Conservation (phyloP, 768 basidiomycete genomes). For the Pilatotrama ljubarskyi region DNA sequence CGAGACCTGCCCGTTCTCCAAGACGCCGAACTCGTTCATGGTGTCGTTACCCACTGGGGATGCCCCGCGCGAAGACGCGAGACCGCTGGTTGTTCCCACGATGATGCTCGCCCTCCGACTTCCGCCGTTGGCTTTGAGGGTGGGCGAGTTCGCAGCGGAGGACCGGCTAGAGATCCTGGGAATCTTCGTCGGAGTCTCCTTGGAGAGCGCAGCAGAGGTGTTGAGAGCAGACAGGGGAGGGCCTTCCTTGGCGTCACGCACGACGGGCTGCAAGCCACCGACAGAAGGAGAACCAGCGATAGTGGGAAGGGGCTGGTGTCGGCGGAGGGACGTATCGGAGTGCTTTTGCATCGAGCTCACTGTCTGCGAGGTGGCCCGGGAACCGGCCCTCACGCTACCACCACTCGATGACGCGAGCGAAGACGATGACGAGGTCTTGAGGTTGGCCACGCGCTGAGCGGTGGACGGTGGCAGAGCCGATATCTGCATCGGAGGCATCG, state of each 20-base stretch:
- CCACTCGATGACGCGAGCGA: conserved; percentile 45
- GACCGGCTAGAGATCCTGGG: conserved; percentile 88
- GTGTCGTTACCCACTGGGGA: conserved; percentile 56
- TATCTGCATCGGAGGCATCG: conserved; percentile 90
- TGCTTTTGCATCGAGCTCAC: conserved; percentile 86
- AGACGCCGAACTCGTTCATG: conserved; percentile 79
- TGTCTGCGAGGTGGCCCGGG: conserved; percentile 77
- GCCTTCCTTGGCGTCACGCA: conserved; percentile 58
- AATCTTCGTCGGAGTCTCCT: conserved; percentile 92
- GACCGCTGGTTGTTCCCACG: conserved; percentile 40
- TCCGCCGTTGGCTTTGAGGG: conserved; percentile 50
- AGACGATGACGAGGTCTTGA: conserved; percentile 57
- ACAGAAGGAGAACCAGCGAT: conserved; percentile 95
- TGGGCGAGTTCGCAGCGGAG: conserved; percentile 73
- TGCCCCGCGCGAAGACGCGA: conserved; percentile 57
- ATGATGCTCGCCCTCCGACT: conserved; percentile 69
- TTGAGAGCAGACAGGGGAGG: conserved; percentile 56
- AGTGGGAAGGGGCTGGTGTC: conserved; percentile 76
- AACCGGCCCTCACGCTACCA: conserved; percentile 47
- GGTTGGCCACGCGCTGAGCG: conserved; percentile 80
- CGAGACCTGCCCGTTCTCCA: conserved; percentile 59
- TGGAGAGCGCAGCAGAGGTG: conserved; percentile 51
- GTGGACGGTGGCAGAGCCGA: conserved; percentile 79
- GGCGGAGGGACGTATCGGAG: conserved; percentile 78
- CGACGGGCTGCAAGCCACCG: conserved; percentile 54